These are phyloP conservation scores for Microstegium vimineum DNA, from an alignment of 176 grass and related monocot species.

Conservation along the genomic window DNA sequence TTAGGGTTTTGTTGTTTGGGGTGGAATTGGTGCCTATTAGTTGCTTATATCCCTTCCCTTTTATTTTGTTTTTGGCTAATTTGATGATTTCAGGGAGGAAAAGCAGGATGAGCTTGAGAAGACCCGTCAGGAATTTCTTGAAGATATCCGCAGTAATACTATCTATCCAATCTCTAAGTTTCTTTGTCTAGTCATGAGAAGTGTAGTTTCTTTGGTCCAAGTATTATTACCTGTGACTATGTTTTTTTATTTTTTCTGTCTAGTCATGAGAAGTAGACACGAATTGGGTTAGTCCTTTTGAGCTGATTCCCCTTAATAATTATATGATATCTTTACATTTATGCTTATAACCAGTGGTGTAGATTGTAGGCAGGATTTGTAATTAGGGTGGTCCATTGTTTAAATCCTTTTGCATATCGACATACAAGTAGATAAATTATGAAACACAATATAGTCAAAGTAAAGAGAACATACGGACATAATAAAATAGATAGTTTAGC, in stretches of 20 bases:
- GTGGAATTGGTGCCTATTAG: neutral
- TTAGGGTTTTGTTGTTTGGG: neutral
- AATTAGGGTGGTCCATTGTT: too few species aligned
- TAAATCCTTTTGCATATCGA: too few species aligned
- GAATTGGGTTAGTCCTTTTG: neutral
- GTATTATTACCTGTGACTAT: neutral
- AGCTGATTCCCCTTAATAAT: neutral
- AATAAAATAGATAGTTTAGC: too few species aligned
- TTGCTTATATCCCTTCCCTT: neutral
- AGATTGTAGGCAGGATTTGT: too few species aligned
- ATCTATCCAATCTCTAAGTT: neutral
- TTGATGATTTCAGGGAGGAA: constrained; percentile 30
- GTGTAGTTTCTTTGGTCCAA: neutral
- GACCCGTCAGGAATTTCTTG: constrained; percentile 26
- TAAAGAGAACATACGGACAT: too few species aligned
- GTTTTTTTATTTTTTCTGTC: neutral
- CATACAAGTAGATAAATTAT: too few species aligned
- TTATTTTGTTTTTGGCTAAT: neutral
- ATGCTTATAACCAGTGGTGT: too few species aligned
- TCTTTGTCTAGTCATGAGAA: neutral
- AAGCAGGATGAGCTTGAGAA: constrained; percentile 29
- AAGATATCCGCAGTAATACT: constrained; percentile 26
- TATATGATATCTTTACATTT: neutral
- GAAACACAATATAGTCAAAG: too few species aligned
- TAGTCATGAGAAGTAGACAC: neutral